Evolutionary conservation across 2,329 filamentous ascomycete species (phyloP).

Genomic region (Metarhizium brunneum): DNA sequence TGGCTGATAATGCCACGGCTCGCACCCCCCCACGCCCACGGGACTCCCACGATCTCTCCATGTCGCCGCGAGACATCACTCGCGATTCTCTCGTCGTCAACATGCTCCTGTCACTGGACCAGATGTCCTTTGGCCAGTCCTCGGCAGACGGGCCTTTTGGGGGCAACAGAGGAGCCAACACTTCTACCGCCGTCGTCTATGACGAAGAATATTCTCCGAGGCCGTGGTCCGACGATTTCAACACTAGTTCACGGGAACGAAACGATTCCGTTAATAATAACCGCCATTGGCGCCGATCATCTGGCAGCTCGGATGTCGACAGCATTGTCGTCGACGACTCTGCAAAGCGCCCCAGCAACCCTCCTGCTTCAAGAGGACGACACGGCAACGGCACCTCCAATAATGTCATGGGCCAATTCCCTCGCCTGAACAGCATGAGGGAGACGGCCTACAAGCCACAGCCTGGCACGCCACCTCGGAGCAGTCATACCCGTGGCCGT

Average conservation of each 20-base stretch:
- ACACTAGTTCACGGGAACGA: background rate
- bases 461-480: constrained; percentile 32
- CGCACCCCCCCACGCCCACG: constrained; percentile 28
- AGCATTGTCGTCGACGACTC: constrained; percentile 42
- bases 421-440: constrained; percentile 55
- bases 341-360: background rate
- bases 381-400: constrained; percentile 77
- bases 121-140: constrained; percentile 53
- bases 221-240: constrained; percentile 9
- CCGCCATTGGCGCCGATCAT: constrained; percentile 28
- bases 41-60: constrained; percentile 79
- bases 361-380: constrained; percentile 40
- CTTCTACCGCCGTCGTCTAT: constrained; percentile 5
- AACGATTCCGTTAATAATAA: background rate
- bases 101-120: constrained; percentile 88
- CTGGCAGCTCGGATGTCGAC: constrained; percentile 55
- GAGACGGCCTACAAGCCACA: constrained; percentile 29
- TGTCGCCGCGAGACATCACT: constrained; percentile 66
- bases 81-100: constrained; percentile 91
- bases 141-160: constrained; percentile 4
- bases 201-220: constrained; percentile 7
- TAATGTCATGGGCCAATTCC: constrained; percentile 52
- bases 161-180: constrained; percentile 12
- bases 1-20: constrained; percentile 16
- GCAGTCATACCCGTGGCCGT: constrained; percentile 40